Evolutionary conservation across 805 yeast genomes (phyloP).

Genomic region (Diddensiella santjacobensis): DNA sequence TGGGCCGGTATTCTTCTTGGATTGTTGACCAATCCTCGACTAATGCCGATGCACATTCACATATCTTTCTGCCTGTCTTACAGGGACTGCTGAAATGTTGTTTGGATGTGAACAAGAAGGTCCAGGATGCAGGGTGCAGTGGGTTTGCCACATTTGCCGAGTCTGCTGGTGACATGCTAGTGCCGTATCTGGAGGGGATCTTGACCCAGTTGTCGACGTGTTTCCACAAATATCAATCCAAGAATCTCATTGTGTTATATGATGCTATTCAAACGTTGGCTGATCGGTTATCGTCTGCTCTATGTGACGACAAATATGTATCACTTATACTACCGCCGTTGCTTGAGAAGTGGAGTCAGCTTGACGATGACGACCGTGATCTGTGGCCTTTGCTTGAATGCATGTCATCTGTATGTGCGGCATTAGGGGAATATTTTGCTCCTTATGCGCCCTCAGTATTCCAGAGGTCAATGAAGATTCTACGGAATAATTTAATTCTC

Average conservation of each 20-base stretch:
- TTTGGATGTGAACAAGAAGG: slow-evolving; percentile 80
- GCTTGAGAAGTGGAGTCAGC: slow-evolving; percentile 70
- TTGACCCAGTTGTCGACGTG: slow-evolving; percentile 69
- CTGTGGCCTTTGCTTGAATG: slow-evolving; percentile 93
- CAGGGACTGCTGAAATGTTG: slow-evolving; percentile 71
- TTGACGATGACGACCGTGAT: slow-evolving; percentile 75
- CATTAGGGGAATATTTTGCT: slow-evolving; percentile 77
- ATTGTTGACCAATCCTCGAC: slow-evolving; percentile 45
- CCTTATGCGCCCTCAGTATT: slow-evolving; percentile 88
- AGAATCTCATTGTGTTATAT: slow-evolving; percentile 74
- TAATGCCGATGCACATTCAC: slow-evolving; percentile 44
- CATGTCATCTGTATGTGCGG: slow-evolving; percentile 85
- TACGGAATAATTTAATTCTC: slow-evolving; percentile 62
- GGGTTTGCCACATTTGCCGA: slow-evolving; percentile 84
- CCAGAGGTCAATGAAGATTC: slow-evolving; percentile 67
- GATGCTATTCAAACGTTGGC: slow-evolving; percentile 90
- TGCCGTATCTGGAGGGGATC: slow-evolving; percentile 61
- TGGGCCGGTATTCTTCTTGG: slow-evolving; percentile 82
- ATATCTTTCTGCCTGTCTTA: slow-evolving; percentile 71
- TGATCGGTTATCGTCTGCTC: slow-evolving; percentile 62
- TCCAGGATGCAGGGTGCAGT: slow-evolving; percentile 92
- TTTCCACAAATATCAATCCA: slow-evolving; percentile 73
- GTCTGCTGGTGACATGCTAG: slow-evolving; percentile 62
- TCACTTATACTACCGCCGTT: slow-evolving; percentile 73
- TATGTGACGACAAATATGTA: slow-evolving; percentile 54